A percentile compares a stretch with the other conserved stretches of the same genome.
These are phyloP conservation scores for Aspergillus costaricaensis DNA, from an alignment of 2,329 filamentous ascomycete species.

Conservation along the genomic window DNA sequence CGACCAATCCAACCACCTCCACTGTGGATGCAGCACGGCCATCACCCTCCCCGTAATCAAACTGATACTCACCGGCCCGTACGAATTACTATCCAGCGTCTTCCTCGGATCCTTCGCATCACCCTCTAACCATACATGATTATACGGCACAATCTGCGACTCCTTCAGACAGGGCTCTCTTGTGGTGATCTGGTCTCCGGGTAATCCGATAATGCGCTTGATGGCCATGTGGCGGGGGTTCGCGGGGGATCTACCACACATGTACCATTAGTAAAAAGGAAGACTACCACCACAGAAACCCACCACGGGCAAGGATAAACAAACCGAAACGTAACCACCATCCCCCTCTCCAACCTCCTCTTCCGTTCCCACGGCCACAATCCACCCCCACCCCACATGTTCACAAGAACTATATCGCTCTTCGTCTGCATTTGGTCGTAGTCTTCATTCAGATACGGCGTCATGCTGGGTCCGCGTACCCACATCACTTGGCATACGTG, in stretches of 20 bases:
- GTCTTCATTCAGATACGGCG: constrained; percentile 71
- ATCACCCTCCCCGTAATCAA: constrained; percentile 75
- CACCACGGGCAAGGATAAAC: constrained; percentile 13
- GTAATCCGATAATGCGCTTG: constrained; percentile 80
- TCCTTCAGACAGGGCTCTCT: constrained; percentile 59
- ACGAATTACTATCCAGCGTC: constrained; percentile 83
- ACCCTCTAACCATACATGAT: constrained; percentile 94
- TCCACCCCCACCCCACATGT: constrained; percentile 52
- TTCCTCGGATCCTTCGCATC: constrained; percentile 69
- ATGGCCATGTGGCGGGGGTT: constrained; percentile 70
- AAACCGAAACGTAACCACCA: constrained; percentile 67
- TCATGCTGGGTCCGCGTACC: constrained; percentile 65
- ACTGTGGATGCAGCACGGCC: constrained; percentile 67
- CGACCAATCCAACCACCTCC: constrained; percentile 39
- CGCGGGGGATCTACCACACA: constrained; percentile 62
- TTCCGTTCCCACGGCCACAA: constrained; percentile 53
- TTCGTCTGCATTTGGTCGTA: constrained; percentile 50
- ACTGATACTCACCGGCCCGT: constrained; percentile 77
- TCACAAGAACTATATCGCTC: constrained; percentile 47
- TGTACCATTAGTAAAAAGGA: background rate
- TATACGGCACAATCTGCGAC: constrained; percentile 67
- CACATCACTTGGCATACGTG: constrained; percentile 45
- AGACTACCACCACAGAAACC: background rate
- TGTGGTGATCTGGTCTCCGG: constrained; percentile 74
- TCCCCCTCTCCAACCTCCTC: constrained; percentile 65